Base-by-base conservation (phyloP, 2,329 filamentous ascomycete species). In the Alternaria sp. region DNA sequence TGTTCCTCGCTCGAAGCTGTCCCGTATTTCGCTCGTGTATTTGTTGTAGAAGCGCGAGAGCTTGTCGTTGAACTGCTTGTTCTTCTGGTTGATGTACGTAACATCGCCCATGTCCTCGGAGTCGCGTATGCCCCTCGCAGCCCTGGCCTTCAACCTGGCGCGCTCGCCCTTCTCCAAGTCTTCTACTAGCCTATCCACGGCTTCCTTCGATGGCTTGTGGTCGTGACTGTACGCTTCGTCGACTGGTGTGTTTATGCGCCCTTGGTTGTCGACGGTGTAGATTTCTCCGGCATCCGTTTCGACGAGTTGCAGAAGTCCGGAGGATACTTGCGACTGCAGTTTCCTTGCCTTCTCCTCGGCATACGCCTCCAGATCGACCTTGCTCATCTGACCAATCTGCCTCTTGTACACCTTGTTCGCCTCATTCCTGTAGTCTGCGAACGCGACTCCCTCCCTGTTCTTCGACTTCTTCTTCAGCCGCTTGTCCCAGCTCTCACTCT, bases 11-110 rank as follows among this genome's bases (percentile, higher is more conserved):
- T 99, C 96, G 79, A 99, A 99, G 81, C 92, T 97, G 77, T 99
- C 96, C 77, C 96, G 86, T 74, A 99, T 98, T 80, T 99, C 96
- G 30, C 92, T 89, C 49, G 96, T 99, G 81, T 99, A 99, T 85
- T 97, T 97, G 83, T 99, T 96, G 83, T 99, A 99, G 84, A 98
- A 99, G 70, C 96, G 87, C 57, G 91, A 86, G 80, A 99, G 85
- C 84, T 99, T 98, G 84, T 97, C 90, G 88, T 99, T 99, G 85
- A 99, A 99, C 86, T 97, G 93, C 86, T 98, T 98, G 86, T 99
- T 99, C 77, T 99, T 97, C 83, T 97, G 93, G 83, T 99, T 99
- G 87, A 99, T 99, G 82, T 97, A 98, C 8, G 95, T 98, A 73
- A 98, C 92, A 81, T 99, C 96, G 26, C 89, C 91, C 51, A 94